phyloP scores from a whole-genome alignment of 2,329 filamentous ascomycete species.

The Fusarium avenaceum region DNA sequence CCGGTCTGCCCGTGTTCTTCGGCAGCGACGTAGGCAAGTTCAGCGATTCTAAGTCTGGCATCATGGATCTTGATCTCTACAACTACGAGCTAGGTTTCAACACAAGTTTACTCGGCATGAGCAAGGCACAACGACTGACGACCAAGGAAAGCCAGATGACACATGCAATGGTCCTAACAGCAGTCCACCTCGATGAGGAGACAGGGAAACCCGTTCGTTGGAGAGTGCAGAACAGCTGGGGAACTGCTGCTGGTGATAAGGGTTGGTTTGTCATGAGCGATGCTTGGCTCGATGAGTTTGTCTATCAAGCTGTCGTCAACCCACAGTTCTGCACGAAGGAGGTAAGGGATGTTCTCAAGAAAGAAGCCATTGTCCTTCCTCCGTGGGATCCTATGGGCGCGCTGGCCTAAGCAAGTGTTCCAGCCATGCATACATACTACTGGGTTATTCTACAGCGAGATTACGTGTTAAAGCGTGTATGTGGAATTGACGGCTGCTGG shows the following conservation, averaged over 20 bases:
- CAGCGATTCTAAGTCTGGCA: constrained; percentile 74
- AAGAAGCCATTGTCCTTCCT: constrained; percentile 78
- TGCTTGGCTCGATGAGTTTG: constrained; percentile 82
- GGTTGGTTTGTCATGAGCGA: constrained; percentile 95
- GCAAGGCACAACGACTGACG: constrained; percentile 79
- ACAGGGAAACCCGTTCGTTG: constrained; percentile 77
- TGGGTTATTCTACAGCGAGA: background rate
- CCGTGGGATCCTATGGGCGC: constrained; percentile 87
- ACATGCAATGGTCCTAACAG: constrained; percentile 92
- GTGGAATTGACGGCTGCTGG: background rate
- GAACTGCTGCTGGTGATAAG: constrained; percentile 74
- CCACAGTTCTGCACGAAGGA: constrained; percentile 74
- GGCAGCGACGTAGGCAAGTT: constrained; percentile 90
- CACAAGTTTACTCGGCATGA: constrained; percentile 77
- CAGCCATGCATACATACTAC: background rate
- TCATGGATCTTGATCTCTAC: constrained; percentile 84
- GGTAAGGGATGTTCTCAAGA: constrained; percentile 76
- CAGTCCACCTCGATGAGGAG: constrained; percentile 79
- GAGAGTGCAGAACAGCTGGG: constrained; percentile 92
- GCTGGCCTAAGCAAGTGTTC: constrained; percentile 65
- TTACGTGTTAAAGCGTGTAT: background rate
- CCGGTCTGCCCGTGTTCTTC: constrained; percentile 87
- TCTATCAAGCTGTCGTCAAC: constrained; percentile 89
- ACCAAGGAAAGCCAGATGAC: constrained; percentile 88
- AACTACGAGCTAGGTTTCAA: constrained; percentile 91